Base-by-base conservation (phyloP, 1,284 basidiomycete genomes). In the Cerioporus squamosus region DNA sequence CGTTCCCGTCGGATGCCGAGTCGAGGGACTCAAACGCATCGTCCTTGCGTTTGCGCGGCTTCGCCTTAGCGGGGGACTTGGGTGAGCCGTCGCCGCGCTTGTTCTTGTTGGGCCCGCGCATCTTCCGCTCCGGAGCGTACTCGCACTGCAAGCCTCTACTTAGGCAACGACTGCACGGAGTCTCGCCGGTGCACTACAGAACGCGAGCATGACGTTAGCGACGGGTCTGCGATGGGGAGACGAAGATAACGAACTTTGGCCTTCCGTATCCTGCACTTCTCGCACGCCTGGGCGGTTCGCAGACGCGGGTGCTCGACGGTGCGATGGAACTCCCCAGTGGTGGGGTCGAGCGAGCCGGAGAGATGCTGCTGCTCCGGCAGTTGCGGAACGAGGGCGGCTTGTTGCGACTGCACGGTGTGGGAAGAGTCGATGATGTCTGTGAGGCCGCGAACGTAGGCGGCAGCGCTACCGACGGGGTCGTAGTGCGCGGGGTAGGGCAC, bases 81-180 rank as follows among this genome's bases (percentile, higher is more conserved):
- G 29, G 29, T 10, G 29, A 29, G 29, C 8, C 15, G 10, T 36
- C 33, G 33, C 10, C n/a, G n/a, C 66, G 59, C 67, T 77, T 79
- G 29, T 74, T 66, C 61, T 85, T 87, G 70, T 83, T 85, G n/a
- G 85, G 84, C 0, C 85, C 85, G 12, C 85, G 80, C 55, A 84
- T 80, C 36, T 83, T 76, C 2, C 84, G 81, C 71, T 89, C 86
- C 43, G 84, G 79, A 0, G 86, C 83, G 64, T 79, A 79, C 51
- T 72, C 70, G 69, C 77, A 79, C 22, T 65, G 53, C 20, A 77
- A 69, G 1, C 75, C 74, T 4, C 76, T 66, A n/a, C 60, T 53
- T 24, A 65, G 46, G 66, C 77, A 79, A 8, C 77, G 72, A 56
- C 68, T 62, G 63, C 77, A 79, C 0, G 75, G 76, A 17, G 72